Evolutionary conservation across 768 basidiomycete species (phyloP).

Genomic region (Boletales sp.): DNA sequence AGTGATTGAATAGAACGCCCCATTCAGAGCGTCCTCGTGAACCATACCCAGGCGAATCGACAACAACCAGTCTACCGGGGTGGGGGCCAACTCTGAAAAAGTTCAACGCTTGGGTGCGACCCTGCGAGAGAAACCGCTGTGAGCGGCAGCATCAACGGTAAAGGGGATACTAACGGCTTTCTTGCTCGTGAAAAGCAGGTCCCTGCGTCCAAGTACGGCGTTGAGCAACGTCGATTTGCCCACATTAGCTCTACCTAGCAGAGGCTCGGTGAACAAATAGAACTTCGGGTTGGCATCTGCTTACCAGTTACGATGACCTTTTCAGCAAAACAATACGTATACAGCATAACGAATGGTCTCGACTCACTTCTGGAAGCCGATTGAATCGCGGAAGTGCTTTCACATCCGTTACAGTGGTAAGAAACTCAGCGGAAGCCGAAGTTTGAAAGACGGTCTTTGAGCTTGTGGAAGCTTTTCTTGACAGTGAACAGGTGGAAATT

Average conservation of each 20-base stretch:
- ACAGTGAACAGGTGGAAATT: not conserved
- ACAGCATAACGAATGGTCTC: not conserved
- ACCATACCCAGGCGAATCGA: slow-evolving; percentile 83
- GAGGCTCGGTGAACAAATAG: not conserved
- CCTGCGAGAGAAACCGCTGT: slow-evolving; percentile 37
- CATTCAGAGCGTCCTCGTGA: slow-evolving; percentile 69
- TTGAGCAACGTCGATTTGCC: slow-evolving; percentile 78
- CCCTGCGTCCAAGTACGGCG: slow-evolving; percentile 55
- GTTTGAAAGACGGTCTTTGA: slow-evolving; percentile 19
- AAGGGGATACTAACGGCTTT: slow-evolving; percentile 52
- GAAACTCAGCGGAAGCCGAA: slow-evolving; percentile 27
- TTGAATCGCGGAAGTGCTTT: slow-evolving; percentile 16
- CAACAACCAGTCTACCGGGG: slow-evolving; percentile 56
- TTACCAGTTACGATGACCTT: slow-evolving; percentile 29
- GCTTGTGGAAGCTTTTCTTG: slow-evolving; percentile 12
- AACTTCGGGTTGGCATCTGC: not conserved
- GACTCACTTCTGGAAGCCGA: slow-evolving; percentile 29
- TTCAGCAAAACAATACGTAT: not conserved
- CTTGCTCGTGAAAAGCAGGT: slow-evolving; percentile 60
- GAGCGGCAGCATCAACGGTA: not conserved
- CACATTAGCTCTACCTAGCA: slow-evolving; percentile 68
- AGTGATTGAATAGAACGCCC: slow-evolving; percentile 67
- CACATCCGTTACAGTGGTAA: slow-evolving; percentile 16
- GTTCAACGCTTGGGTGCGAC: slow-evolving; percentile 67
- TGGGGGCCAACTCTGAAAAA: slow-evolving; percentile 65